Evolutionary conservation across 2,329 filamentous ascomycete species (phyloP), one percentile per base, ranked within the genome.

Genomic region (Claviceps monticola): DNA sequence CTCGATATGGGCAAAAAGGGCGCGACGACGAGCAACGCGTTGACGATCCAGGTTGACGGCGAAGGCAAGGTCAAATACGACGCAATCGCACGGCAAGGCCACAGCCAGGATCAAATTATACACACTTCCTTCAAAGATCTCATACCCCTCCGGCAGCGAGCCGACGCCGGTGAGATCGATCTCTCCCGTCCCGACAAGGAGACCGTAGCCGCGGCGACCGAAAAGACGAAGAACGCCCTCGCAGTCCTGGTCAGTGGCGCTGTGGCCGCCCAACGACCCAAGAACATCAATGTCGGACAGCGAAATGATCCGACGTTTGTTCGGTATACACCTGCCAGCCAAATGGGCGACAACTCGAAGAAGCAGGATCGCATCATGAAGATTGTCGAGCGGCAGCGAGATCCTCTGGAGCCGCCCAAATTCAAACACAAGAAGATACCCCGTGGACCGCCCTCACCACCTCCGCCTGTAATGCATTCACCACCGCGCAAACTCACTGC

Each of bases 391-490:
- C 78, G 88, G 52, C 91, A 97, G 66, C 78, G 84, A 59, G 93
- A 98, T 68, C 93, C 93, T 0, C 86, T 96, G 84, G 91, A 96
- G 64, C 93, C 93, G 1, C 91, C 93, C 2, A 97, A 96, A 63
- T 96, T 97, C 73, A 97, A 97, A 70, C 88, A 96, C 72, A 97
- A 97, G 75, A 95, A 96, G 71, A 95, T 98, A 53, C 91, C 91
- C 9, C 80, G 88, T 60, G 90, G 91, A 38, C 90, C 93, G 9
- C 90, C 91, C 0, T 93, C 86, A 49, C 93, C 93, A 3, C 93
- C 93, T 1, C 88, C 93, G 16, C 93, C 93, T 2, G 82, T 98
- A 48, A 88, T 98, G 81, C 90, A 95, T 66, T 95, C 88, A 2
- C 93, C 93, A 14, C 90, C 93, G 0, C 77, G 93, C 56, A 98